Evolutionary conservation across 345 rosid species (phyloP), one percentile per base, ranked within the genome.

Genomic region (Acer campestre): DNA sequence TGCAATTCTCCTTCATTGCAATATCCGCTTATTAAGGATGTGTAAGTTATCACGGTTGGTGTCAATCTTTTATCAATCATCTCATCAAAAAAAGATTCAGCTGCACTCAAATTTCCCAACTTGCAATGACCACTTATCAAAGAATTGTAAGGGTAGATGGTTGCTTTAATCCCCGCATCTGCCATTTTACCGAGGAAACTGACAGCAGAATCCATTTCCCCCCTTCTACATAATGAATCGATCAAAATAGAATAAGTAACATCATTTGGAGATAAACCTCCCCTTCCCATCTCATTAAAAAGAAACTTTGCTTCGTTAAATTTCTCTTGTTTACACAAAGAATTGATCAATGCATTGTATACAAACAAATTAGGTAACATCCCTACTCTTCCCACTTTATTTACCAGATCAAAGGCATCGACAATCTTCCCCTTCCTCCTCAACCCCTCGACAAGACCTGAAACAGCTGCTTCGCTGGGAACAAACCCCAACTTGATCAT

Each of bases 81-180:
- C 87, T 94, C 91, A 4, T 68, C 58, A 40, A 91, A 79, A 84
- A 87, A 82, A 72, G 64, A 82, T 78, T 87, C 81, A 0, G 99
- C 99, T 44, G 83, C 74, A 55, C 67, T 75, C 80, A 89, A 79
- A 80, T 92, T 85, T 71, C 97, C 89, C 44, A 84, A 79, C 82
- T 90, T 94, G 89, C 97, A 92, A 70, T 94, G 82, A 66, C 98
- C 96, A 20, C 80, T 83, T 73, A 96, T 91, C 84, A 94, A 79
- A 73, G 97, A 91, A 86, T 90, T 94, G 79, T 90, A 96, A 35
- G 97, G 93, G 86, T 89, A 96, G 16, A 87, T 83, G 1, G 92
- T 90, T 10, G 77, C 79, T 69, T 81, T 88, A 69, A 91, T 56
- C 55, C 94, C 89, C 5, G 75, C 64, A 67, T 80, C 81, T 14